phyloP scores from a whole-genome alignment of 768 basidiomycete genomes.

The Pholiota conissans region DNA sequence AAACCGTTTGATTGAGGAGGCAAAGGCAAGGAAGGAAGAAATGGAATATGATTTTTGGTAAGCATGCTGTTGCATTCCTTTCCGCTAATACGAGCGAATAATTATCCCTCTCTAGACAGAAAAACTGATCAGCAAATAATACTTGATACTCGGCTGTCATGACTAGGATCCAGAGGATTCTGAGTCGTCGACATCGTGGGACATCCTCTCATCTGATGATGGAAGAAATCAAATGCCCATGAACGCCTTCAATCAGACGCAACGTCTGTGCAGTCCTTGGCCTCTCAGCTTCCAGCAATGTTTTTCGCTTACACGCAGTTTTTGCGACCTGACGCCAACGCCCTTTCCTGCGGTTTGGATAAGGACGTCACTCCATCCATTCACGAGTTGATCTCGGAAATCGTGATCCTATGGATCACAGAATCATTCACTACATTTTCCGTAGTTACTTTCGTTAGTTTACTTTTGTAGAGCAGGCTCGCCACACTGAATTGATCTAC shows the following conservation, averaged over 20 bases:
- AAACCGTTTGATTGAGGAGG: constrained; percentile 7
- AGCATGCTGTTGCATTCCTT: background rate
- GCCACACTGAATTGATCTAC: too few species aligned
- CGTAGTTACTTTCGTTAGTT: background rate
- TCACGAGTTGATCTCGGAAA: background rate
- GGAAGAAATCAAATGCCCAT: background rate
- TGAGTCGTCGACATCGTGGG: background rate
- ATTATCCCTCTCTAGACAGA: too few species aligned
- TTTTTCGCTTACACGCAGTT: too few species aligned
- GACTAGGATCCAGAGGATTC: too few species aligned
- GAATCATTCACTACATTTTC: background rate
- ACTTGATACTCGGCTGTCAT: background rate
- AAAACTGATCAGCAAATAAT: background rate
- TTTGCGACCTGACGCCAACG: too few species aligned
- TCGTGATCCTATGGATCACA: background rate
- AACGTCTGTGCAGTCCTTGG: too few species aligned
- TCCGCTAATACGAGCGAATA: background rate
- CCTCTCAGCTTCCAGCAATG: too few species aligned
- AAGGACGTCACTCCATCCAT: background rate
- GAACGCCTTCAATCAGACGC: background rate
- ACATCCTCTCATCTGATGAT: too few species aligned
- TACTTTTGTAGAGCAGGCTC: background rate
- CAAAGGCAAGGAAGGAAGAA: constrained; percentile 5
- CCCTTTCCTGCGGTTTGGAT: background rate
- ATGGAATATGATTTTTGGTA: constrained; percentile 7